Evolutionary conservation across 1,284 basidiomycete species (phyloP), one percentile per base, ranked within the genome.

Genomic region (Naganishia liquefaciens): DNA sequence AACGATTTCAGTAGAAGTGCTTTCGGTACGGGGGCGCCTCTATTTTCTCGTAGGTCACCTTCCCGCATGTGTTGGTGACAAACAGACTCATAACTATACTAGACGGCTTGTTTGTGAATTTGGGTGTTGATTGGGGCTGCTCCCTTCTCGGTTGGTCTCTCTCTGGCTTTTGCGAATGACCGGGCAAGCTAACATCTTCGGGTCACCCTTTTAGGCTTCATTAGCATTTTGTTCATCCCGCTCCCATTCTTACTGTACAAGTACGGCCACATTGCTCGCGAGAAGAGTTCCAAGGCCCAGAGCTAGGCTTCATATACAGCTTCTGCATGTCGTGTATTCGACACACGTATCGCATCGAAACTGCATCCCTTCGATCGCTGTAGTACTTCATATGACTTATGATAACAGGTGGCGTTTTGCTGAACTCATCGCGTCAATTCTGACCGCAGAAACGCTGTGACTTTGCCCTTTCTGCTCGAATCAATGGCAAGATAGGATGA

Each of bases 51-150:
- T 37, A 37, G 10, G 33, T 37, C 33, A 0, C 6, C 2, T 37
- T 13, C 9, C 1, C 7, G 33, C 33, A 13, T 7, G 13, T 37
- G 33, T 37, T 13, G 10, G 33, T 7, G 33, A 37, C 33, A 37
- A 37, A 37, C 33, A 13, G 33, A 37, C 33, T 37, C 9, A 37
- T 37, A 7, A 2, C 33, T 37, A 37, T 13, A 7, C 33, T 37
- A 37, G 33, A 49, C 25, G 71, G 70, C 39, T 50, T 62, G 70
- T 68, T 70, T 68, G 23, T 58, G 67, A 62, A 71, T 67, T 62
- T 74, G 60, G 30, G 75, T 70, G 10, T 75, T 68, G 15, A 75
- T 71, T 15, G 69, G 77, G 27, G 70, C 15, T 46, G 42, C 55
- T 64, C 68, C 37, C 23, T 75, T 30, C 44, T 75, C 9, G 71